phyloP scores from a whole-genome alignment of 345 rosid species.

The Stellera chamaejasme region DNA sequence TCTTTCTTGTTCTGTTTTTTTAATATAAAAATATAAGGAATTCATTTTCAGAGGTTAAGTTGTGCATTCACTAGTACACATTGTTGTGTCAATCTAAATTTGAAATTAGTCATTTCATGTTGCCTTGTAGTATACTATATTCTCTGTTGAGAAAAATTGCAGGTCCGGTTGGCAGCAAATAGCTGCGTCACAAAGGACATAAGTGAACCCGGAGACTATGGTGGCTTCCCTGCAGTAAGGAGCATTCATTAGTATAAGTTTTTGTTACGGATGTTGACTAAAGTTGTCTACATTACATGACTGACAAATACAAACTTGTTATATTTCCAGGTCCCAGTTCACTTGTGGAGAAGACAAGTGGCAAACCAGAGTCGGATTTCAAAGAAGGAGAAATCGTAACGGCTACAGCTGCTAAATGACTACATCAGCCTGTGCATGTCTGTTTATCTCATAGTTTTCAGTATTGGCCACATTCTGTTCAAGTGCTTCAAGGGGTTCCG shows the following conservation, averaged over 20 bases:
- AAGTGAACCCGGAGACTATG: conserved; percentile 70
- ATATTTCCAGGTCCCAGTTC: conserved; percentile 54
- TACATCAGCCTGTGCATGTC: too few relatives aligned
- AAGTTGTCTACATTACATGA: background rate
- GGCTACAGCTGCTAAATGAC: too few relatives aligned
- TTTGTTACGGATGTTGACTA: background rate
- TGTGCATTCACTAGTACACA: too few relatives aligned
- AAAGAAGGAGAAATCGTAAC: conserved; percentile 16
- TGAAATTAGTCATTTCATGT: too few relatives aligned
- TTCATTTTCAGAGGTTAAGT: too few relatives aligned
- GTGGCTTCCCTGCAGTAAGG: conserved; percentile 88
- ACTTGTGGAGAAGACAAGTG: conserved; percentile 66
- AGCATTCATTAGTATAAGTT: conserved; percentile 1
- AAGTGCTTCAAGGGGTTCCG: too few relatives aligned
- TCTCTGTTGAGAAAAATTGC: conserved; percentile 8
- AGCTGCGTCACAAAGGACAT: conserved; percentile 74
- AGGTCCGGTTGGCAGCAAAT: conserved; percentile 79
- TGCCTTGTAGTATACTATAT: background rate
- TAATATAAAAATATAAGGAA: too few relatives aligned
- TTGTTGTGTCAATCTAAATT: too few relatives aligned
- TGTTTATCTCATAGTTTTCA: too few relatives aligned
- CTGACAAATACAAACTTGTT: background rate
- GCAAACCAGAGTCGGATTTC: conserved; percentile 14
- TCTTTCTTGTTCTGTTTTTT: too few relatives aligned
- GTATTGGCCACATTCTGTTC: too few relatives aligned